These are phyloP conservation scores for Aureobasidium namibiae DNA, from an alignment of 2,329 filamentous ascomycete species.

Conservation along the genomic window DNA sequence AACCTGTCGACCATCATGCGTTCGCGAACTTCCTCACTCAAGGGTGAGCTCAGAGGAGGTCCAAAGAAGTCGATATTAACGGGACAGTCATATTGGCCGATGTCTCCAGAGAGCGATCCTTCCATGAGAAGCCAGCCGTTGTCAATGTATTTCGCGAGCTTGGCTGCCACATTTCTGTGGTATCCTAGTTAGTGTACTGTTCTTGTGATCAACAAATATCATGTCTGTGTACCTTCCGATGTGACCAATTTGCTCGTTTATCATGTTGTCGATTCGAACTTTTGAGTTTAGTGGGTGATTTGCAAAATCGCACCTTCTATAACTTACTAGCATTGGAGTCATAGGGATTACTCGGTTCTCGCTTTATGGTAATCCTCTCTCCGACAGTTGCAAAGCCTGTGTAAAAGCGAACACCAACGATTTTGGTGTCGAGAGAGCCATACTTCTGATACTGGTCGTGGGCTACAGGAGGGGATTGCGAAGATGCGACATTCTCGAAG, in stretches of 20 bases:
- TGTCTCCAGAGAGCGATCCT: slow-evolving; percentile 58
- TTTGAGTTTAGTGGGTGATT: slow-evolving; percentile 54
- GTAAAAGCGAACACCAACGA: slow-evolving; percentile 57
- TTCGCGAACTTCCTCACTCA: slow-evolving; percentile 18
- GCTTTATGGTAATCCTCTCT: slow-evolving; percentile 51
- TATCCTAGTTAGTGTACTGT: neutral
- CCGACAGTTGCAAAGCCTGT: slow-evolving; percentile 17
- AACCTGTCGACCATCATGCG: slow-evolving; percentile 58
- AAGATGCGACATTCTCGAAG: slow-evolving; percentile 23
- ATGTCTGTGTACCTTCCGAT: slow-evolving; percentile 51
- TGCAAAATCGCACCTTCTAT: neutral
- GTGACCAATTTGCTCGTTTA: slow-evolving; percentile 69
- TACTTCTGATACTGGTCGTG: slow-evolving; percentile 22
- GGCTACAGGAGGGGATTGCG: slow-evolving; percentile 17
- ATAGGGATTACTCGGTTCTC: slow-evolving; percentile 57
- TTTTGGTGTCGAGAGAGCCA: slow-evolving; percentile 42
- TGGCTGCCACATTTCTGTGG: slow-evolving; percentile 51
- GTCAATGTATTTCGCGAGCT: slow-evolving; percentile 65
- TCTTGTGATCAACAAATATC: too few relatives aligned
- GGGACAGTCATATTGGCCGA: slow-evolving; percentile 63
- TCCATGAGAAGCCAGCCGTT: slow-evolving; percentile 54
- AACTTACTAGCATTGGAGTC: slow-evolving; percentile 12
- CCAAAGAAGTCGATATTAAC: slow-evolving; percentile 63
- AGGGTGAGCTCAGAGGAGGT: slow-evolving; percentile 46
- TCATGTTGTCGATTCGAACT: slow-evolving; percentile 69